Evolutionary conservation across 495 filamentous ascomycete species (phyloP).

Genomic region (Podospora pseudopauciseta): DNA sequence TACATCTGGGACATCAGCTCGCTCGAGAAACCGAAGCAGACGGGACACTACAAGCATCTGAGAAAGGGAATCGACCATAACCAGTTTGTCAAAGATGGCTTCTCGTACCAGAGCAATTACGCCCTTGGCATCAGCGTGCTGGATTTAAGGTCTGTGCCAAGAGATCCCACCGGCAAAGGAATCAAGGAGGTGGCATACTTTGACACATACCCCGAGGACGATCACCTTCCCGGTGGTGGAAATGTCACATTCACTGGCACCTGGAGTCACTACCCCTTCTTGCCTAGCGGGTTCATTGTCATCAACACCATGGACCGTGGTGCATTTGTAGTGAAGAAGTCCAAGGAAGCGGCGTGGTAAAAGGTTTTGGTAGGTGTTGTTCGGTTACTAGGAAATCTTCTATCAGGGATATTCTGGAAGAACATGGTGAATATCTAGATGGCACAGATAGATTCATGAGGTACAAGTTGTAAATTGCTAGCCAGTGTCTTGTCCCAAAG

Average conservation of each 20-base stretch:
- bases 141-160: slow-evolving; percentile 45
- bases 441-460: no score
- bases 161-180: slow-evolving; percentile 28
- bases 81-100: slow-evolving; percentile 49
- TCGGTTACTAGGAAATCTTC: no score
- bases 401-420: no score
- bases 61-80: slow-evolving; percentile 54
- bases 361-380: no score
- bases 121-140: slow-evolving; percentile 49
- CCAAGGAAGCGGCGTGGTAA: slow-evolving; percentile 10
- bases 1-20: slow-evolving; percentile 54
- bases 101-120: slow-evolving; percentile 53
- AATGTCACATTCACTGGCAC: slow-evolving; percentile 48
- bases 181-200: slow-evolving; percentile 52
- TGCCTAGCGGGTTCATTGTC: slow-evolving; percentile 51
- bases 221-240: slow-evolving; percentile 36
- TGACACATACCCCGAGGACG: slow-evolving; percentile 56
- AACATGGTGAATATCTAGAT: no score
- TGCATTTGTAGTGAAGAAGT: slow-evolving; percentile 46
- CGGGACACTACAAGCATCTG: slow-evolving; percentile 45
- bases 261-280: slow-evolving; percentile 51
- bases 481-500: no score
- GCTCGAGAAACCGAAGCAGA: slow-evolving; percentile 47
- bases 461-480: no score
- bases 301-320: slow-evolving; percentile 56